phyloP scores from a whole-genome alignment of 768 basidiomycete genomes.

The Boletus pseudo-olivaceus region DNA sequence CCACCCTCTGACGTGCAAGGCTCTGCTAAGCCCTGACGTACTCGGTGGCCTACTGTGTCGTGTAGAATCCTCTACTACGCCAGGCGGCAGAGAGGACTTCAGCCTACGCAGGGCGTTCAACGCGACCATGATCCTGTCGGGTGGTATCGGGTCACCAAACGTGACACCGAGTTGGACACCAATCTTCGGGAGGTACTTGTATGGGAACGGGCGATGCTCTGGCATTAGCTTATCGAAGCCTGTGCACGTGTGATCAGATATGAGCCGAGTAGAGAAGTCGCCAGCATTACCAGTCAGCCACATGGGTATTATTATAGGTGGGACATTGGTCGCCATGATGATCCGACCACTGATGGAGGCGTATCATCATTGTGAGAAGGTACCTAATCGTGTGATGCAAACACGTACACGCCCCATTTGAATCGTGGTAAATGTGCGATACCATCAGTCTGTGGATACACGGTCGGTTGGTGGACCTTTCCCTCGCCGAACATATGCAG shows the following conservation, averaged over 20 bases:
- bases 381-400: not conserved
- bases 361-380: conserved; percentile 1
- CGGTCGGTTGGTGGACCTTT: conserved; percentile 73
- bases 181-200: conserved; percentile 63
- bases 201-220: conserved; percentile 72
- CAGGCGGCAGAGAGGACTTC: not conserved
- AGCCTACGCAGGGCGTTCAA: conserved; percentile 9
- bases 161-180: conserved; percentile 68
- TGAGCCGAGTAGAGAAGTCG: not conserved
- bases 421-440: conserved; percentile 62
- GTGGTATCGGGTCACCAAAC: conserved; percentile 71
- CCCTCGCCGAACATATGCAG: conserved; percentile 91
- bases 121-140: conserved; percentile 32
- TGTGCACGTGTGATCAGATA: conserved; percentile 20
- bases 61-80: not conserved
- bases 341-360: conserved; percentile 64
- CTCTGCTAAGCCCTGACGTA: not conserved
- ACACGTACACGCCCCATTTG: conserved; percentile 92
- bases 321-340: conserved; percentile 61
- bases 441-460: conserved; percentile 43
- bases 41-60: not conserved
- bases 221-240: conserved; percentile 91
- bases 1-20: conserved; percentile 10
- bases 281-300: conserved; percentile 70
- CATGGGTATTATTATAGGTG: conserved; percentile 85